Base-by-base conservation (phyloP, 169 alveolate species). In the Plasmodium fragile region DNA sequence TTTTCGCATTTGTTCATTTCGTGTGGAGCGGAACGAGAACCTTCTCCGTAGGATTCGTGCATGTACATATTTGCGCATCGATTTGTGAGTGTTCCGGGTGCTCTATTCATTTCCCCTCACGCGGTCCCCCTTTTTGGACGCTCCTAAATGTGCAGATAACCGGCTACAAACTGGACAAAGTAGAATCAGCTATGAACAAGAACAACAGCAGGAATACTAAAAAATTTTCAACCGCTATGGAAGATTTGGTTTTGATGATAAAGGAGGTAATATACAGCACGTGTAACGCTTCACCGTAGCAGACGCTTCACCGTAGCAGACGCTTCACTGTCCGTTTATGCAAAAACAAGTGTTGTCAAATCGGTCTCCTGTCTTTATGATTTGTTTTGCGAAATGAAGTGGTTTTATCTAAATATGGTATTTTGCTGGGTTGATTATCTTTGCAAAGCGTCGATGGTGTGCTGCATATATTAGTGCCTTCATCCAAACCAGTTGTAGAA, bases 211-310 rank as follows among this genome's bases (percentile, higher is more conserved):
- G 52, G 18, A 90, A 78, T 28, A 71, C 70, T 32, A 36, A 83
- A 83, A 78, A 90, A 80, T 10, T 90, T 65, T 90, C 94, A 36
- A 90, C 92, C 11, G 94, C 82, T 25, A 78, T 90, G 13, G 94
- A 90, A 65, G 94, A 90, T 65, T 80, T 90, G 72, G 52, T 90
- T 65, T 71, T 79, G n/a, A 90, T 90, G 94, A 59, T 90, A 90
- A 90, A 90, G 32, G 94, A 75, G 93, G 93, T 85, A 73, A 85
- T 22, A 85, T 22, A 70, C 55, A 28, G 22, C 22, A 2, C 59
- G 59, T 16, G 59, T 49, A 49, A 16, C 34, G 30, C 43, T 25
- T 53, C 41, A 16, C 16, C 49, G 71, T 25, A 2, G 28, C 81
- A 10, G 34, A 30, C 34, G 30, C 25, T 10, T 53, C 41, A 16